phyloP scores from a whole-genome alignment of 2,329 filamentous ascomycete species.

The Lizonia empirigonia region DNA sequence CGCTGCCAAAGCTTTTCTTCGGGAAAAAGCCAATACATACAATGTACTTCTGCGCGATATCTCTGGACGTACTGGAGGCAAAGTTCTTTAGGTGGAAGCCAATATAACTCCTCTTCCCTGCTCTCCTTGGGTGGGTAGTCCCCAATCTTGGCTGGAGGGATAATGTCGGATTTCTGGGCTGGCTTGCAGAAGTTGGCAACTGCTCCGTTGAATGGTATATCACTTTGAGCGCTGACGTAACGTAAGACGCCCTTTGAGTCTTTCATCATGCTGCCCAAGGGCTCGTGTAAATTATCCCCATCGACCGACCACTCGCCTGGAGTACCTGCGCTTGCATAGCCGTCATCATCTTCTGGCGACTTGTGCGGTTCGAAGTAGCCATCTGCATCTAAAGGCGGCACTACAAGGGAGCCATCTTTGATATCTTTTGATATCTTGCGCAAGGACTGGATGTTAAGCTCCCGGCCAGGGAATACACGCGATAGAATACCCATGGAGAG shows the following conservation, averaged over 20 bases:
- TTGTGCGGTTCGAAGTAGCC: slow-evolving; percentile 31
- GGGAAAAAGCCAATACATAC: slow-evolving; percentile 46
- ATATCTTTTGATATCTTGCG: slow-evolving; percentile 43
- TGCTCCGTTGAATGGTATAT: slow-evolving; percentile 48
- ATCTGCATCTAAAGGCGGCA: slow-evolving; percentile 32
- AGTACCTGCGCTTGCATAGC: slow-evolving; percentile 32
- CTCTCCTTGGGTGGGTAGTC: slow-evolving; percentile 39
- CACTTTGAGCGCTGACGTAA: slow-evolving; percentile 46
- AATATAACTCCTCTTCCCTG: slow-evolving; percentile 27
- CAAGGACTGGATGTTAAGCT: slow-evolving; percentile 43
- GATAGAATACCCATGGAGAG: slow-evolving; percentile 47
- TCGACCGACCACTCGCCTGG: slow-evolving; percentile 22
- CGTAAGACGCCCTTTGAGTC: slow-evolving; percentile 44
- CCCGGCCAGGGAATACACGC: slow-evolving; percentile 45
- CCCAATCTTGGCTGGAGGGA: slow-evolving; percentile 38
- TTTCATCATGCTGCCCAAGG: slow-evolving; percentile 47
- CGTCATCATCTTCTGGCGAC: slow-evolving; percentile 36
- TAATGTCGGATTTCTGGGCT: slow-evolving; percentile 34
- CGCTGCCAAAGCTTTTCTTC: slow-evolving; percentile 41
- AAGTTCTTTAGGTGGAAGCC: slow-evolving; percentile 38
- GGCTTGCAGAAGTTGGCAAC: slow-evolving; percentile 39
- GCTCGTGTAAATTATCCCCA: slow-evolving; percentile 45
- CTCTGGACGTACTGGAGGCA: slow-evolving; percentile 42
- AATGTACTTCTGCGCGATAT: slow-evolving; percentile 46
- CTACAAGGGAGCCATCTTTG: slow-evolving; percentile 37